phyloP scores from a whole-genome alignment of 2,329 filamentous ascomycete genomes.

The Fusarium annulatum region DNA sequence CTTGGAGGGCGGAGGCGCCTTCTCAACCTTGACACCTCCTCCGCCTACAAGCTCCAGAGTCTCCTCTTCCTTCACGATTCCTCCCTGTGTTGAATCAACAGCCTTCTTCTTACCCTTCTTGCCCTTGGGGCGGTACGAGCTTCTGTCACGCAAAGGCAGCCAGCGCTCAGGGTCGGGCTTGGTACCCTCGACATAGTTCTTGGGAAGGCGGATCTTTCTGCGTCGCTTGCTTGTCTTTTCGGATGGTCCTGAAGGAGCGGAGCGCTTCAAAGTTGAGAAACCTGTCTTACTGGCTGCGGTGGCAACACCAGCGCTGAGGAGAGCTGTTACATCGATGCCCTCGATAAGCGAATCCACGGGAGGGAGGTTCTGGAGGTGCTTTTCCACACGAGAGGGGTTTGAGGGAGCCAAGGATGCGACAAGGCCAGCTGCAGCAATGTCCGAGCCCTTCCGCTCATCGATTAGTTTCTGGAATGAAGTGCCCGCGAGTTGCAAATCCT shows the following conservation, averaged over 20 bases:
- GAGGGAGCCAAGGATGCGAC: constrained; percentile 80
- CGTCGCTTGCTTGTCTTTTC: constrained; percentile 64
- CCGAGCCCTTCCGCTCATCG: constrained; percentile 72
- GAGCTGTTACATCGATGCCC: constrained; percentile 68
- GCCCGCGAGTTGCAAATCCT: constrained; percentile 76
- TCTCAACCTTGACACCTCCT: constrained; percentile 73
- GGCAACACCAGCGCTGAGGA: constrained; percentile 74
- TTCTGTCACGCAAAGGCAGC: constrained; percentile 90
- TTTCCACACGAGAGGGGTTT: constrained; percentile 65
- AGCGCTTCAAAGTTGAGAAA: constrained; percentile 60
- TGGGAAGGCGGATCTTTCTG: constrained; percentile 73
- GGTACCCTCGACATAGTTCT: constrained; percentile 80
- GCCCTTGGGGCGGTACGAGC: constrained; percentile 88
- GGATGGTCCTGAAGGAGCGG: constrained; percentile 51
- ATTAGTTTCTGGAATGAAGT: constrained; percentile 83
- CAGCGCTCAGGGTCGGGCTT: constrained; percentile 90
- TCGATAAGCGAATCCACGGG: constrained; percentile 70
- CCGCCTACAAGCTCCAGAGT: constrained; percentile 72
- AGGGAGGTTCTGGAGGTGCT: constrained; percentile 68
- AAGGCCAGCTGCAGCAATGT: constrained; percentile 81
- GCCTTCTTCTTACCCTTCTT: constrained; percentile 91
- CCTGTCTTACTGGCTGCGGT: constrained; percentile 52
- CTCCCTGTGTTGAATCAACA: constrained; percentile 84
- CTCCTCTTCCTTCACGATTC: constrained; percentile 79
- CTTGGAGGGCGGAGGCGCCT: constrained; percentile 59